Conservation (phyloP, 1,139 yeast genomes). For the Yamadazyma aaseri region DNA sequence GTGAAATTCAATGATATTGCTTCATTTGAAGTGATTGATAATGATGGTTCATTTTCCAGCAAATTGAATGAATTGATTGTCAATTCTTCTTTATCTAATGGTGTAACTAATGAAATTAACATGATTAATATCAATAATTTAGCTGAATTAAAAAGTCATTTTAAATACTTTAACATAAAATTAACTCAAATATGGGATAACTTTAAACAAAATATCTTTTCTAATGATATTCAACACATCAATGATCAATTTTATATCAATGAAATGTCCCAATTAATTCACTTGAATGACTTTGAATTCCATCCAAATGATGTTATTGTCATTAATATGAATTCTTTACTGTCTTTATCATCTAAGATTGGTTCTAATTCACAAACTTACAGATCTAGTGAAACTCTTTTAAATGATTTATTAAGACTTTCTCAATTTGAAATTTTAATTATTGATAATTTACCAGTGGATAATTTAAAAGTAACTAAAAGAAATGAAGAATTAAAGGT, state of each 20-base stretch:
- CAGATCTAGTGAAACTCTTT: slow-evolving; percentile 30
- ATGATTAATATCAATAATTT: slow-evolving; percentile 22
- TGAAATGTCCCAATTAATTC: slow-evolving; percentile 48
- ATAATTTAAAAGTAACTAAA: slow-evolving; percentile 16
- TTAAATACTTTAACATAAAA: slow-evolving; percentile 31
- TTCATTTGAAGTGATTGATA: slow-evolving; percentile 6
- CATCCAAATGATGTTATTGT: slow-evolving; percentile 23
- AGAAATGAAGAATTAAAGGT: slow-evolving; percentile 25
- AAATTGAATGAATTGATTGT: slow-evolving; percentile 7
- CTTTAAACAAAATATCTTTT: slow-evolving; percentile 11
- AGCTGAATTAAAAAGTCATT: slow-evolving; percentile 28
- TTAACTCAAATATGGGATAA: slow-evolving; percentile 36
- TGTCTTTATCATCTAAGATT: slow-evolving; percentile 40
- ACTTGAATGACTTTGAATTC: slow-evolving; percentile 22
- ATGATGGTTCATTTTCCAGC: background rate
- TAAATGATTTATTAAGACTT: slow-evolving; percentile 33
- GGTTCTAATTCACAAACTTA: slow-evolving; percentile 43
- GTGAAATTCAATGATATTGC: slow-evolving; percentile 7
- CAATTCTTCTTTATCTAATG: slow-evolving; percentile 4
- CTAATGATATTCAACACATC: slow-evolving; percentile 15
- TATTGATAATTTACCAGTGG: slow-evolving; percentile 19
- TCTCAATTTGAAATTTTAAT: slow-evolving; percentile 33
- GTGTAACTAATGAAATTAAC: slow-evolving; percentile 37
- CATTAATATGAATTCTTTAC: slow-evolving; percentile 41
- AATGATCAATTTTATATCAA: slow-evolving; percentile 46